phyloP scores from a whole-genome alignment of 768 basidiomycete genomes.

The Russula compacta region DNA sequence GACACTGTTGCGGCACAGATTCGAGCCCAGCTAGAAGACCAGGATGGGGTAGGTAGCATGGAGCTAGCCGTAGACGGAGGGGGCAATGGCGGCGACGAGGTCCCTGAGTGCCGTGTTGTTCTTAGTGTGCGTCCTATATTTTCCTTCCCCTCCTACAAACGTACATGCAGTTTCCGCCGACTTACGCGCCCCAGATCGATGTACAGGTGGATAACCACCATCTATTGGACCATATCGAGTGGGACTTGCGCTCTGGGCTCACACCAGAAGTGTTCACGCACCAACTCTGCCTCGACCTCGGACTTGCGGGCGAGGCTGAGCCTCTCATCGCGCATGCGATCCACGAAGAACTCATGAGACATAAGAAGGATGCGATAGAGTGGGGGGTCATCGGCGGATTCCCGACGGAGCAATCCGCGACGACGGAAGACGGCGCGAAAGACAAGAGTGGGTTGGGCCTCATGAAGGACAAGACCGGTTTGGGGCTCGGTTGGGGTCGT shows the following conservation, averaged over 20 bases:
- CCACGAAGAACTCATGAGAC: slow-evolving; percentile 91
- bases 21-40: slow-evolving; percentile 83
- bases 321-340: slow-evolving; percentile 89
- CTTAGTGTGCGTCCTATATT: slow-evolving; percentile 47
- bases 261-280: slow-evolving; percentile 81
- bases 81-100: slow-evolving; percentile 36
- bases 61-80: slow-evolving; percentile 58
- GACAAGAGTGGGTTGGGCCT: slow-evolving; percentile 46
- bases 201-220: slow-evolving; percentile 92
- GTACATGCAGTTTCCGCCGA: slow-evolving; percentile 9
- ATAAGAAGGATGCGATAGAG: slow-evolving; percentile 92
- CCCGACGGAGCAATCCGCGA: slow-evolving; percentile 27
- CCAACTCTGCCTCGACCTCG: slow-evolving; percentile 77
- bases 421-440: slow-evolving; percentile 29
- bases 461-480: slow-evolving; percentile 74
- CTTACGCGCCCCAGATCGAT: slow-evolving; percentile 63
- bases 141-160: background rate
- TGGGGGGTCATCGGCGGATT: slow-evolving; percentile 78
- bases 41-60: slow-evolving; percentile 72
- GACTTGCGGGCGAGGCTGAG: slow-evolving; percentile 77
- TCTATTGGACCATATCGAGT: slow-evolving; percentile 92
- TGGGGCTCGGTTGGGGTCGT: slow-evolving; percentile 69
- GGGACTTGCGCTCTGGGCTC: slow-evolving; percentile 91
- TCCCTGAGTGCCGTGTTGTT: slow-evolving; percentile 74
- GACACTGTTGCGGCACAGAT: slow-evolving; percentile 83